A percentile compares a stretch with the other conserved stretches of the same genome.
phyloP scores from a whole-genome alignment of 1,139 yeast species.

The Candida dubliniensis region DNA sequence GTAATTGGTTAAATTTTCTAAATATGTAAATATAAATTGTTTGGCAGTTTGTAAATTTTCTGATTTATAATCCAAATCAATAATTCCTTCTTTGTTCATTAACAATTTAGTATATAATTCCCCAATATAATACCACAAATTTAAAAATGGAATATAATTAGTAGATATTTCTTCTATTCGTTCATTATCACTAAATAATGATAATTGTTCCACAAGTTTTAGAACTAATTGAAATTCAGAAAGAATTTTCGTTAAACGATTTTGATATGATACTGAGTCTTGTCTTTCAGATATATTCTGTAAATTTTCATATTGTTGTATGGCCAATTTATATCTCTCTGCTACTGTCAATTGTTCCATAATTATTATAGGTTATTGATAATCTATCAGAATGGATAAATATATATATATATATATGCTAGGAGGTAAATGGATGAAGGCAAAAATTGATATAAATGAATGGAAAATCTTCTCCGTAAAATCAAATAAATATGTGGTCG shows the following conservation, averaged over 20 bases:
- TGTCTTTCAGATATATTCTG: constrained; percentile 19
- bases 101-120: constrained; percentile 21
- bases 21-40: constrained; percentile 44
- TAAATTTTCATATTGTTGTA: constrained; percentile 12
- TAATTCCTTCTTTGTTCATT: constrained; percentile 11
- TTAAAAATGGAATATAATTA: constrained; percentile 53
- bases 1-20: constrained; percentile 42
- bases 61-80: constrained; percentile 28
- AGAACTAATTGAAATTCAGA: constrained; percentile 30
- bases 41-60: constrained; percentile 40
- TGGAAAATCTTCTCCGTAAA: too few relatives aligned
- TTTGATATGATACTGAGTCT: constrained; percentile 31
- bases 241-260: constrained; percentile 20
- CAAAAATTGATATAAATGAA: too few relatives aligned
- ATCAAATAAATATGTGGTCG: too few relatives aligned
- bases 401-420: too few relatives aligned
- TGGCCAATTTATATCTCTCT: constrained; percentile 20
- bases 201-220: constrained; percentile 27
- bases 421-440: too few relatives aligned
- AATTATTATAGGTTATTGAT: too few relatives aligned
- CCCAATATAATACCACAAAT: constrained; percentile 54
- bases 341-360: constrained; percentile 19
- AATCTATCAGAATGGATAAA: too few relatives aligned
- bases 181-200: constrained; percentile 65
- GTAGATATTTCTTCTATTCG: constrained; percentile 57